Conservation (phyloP, 257 asterid genomes). For the Euphrasia confusa region DNA sequence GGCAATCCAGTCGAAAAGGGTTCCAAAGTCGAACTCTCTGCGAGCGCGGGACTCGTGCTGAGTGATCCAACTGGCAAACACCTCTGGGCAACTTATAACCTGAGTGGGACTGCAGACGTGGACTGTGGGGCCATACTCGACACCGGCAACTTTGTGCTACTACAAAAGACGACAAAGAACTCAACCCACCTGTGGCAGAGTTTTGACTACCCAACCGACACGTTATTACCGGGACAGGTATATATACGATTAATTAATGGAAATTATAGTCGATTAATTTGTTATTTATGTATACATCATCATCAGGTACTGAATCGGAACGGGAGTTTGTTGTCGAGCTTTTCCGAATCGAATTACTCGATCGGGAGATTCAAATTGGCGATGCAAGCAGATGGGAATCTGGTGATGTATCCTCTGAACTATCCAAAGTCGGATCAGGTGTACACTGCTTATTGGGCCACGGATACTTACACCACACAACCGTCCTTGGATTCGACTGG, state of each 20-base stretch:
- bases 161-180: no score
- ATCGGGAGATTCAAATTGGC: slow-evolving; percentile 21
- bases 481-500: slow-evolving; percentile 11
- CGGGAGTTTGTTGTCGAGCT: slow-evolving; percentile 12
- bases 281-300: no score
- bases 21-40: slow-evolving; percentile 23
- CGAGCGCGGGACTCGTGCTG: slow-evolving; percentile 22
- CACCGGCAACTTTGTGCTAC: no score
- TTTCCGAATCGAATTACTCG: slow-evolving; percentile 18
- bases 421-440: slow-evolving; percentile 16
- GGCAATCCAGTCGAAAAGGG: slow-evolving; percentile 23
- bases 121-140: no score
- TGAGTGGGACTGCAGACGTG: slow-evolving; percentile 2
- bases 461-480: not conserved
- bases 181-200: no score
- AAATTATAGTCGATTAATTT: no score
- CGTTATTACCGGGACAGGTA: slow-evolving; percentile 27
- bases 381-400: slow-evolving; percentile 29
- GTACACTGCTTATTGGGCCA: slow-evolving; percentile 14
- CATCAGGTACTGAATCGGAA: slow-evolving; percentile 7
- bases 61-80: slow-evolving; percentile 11
- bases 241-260: no score
- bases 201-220: slow-evolving; percentile 26
- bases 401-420: slow-evolving; percentile 25
- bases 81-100: slow-evolving; percentile 19